These are phyloP conservation scores for Phytopythium litorale DNA, from an alignment of 352 stramenopile genomes.

Conservation along the genomic window DNA sequence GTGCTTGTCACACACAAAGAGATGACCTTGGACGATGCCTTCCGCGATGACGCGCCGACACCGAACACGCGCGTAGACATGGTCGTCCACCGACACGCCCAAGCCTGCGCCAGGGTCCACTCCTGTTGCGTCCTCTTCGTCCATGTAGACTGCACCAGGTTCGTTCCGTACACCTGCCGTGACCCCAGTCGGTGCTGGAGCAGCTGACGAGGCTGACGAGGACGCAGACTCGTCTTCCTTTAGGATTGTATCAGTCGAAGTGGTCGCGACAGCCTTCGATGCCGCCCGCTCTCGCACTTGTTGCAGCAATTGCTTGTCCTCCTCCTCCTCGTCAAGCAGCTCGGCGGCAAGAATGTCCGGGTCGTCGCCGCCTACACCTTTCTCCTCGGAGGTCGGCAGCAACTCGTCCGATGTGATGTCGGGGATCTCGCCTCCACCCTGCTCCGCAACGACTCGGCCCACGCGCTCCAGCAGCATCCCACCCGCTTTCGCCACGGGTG, in stretches of 20 bases:
- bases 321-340: conserved; percentile 11
- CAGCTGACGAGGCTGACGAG: not conserved
- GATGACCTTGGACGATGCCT: conserved; percentile 55
- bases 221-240: not conserved
- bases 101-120: conserved; percentile 57
- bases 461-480: conserved; percentile 61
- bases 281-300: conserved; percentile 6
- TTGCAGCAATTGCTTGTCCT: conserved; percentile 6
- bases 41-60: conserved; percentile 76
- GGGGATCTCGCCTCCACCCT: conserved; percentile 71
- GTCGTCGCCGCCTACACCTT: conserved; percentile 10
- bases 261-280: conserved; percentile 6
- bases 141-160: conserved; percentile 5
- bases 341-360: conserved; percentile 12
- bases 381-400: conserved; percentile 18
- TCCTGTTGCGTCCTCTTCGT: conserved; percentile 38
- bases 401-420: conserved; percentile 68
- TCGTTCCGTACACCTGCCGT: conserved; percentile 5
- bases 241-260: not conserved
- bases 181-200: not conserved
- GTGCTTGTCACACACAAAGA: conserved; percentile 64
- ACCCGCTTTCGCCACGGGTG: conserved; percentile 17
- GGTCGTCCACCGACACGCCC: conserved; percentile 42
- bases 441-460: conserved; percentile 62
- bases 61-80: conserved; percentile 55